These are phyloP conservation scores for Hirsutella rhossiliensis DNA, from an alignment of 2,329 filamentous ascomycete genomes.

Conservation along the genomic window DNA sequence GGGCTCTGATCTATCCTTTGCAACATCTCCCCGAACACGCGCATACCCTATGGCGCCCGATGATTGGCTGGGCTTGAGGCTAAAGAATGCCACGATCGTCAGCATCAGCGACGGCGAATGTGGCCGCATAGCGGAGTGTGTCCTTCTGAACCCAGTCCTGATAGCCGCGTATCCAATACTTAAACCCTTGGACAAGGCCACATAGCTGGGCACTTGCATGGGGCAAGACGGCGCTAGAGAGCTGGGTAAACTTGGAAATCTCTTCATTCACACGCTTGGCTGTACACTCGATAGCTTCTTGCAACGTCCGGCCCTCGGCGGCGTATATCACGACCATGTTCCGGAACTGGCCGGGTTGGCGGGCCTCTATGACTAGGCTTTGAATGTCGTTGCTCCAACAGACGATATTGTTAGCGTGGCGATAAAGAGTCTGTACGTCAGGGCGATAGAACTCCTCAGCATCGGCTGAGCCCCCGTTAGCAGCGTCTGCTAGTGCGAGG, in stretches of 20 bases:
- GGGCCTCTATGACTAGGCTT: not conserved
- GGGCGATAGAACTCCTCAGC: not conserved
- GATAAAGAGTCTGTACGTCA: not conserved
- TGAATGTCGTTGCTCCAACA: not conserved
- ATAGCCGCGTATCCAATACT: not conserved
- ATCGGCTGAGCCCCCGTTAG: not conserved
- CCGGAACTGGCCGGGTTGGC: not conserved
- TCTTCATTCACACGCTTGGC: not conserved
- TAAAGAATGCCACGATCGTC: not conserved
- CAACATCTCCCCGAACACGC: no score
- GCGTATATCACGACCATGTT: not conserved
- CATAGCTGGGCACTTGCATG: not conserved
- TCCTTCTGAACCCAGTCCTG: not conserved
- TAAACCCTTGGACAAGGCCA: not conserved
- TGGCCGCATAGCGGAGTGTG: not conserved
- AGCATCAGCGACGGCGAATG: not conserved
- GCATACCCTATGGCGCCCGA: no score
- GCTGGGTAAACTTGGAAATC: not conserved
- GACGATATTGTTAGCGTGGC: not conserved
- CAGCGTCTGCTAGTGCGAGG: not conserved
- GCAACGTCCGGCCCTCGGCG: not conserved
- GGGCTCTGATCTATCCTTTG: no score
- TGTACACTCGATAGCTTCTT: not conserved
- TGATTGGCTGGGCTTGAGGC: no score
- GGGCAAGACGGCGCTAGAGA: not conserved